These are phyloP conservation scores for Nemania sp. DNA, from an alignment of 2,329 filamentous ascomycete genomes.

Conservation along the genomic window DNA sequence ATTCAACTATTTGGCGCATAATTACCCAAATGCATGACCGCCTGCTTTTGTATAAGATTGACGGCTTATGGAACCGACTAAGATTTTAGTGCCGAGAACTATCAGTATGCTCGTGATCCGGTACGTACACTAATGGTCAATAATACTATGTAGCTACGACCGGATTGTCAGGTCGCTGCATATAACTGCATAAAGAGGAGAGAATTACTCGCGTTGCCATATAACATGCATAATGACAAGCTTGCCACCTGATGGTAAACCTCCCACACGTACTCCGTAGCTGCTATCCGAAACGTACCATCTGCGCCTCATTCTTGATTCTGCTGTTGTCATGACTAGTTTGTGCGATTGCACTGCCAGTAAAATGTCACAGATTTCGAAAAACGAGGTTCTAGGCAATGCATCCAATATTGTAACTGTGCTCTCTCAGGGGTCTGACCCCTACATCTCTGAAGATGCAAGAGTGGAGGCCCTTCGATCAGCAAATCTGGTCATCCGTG, in stretches of 20 bases:
- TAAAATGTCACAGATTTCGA: conserved; percentile 5
- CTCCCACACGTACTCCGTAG: not conserved
- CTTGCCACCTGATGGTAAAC: not conserved
- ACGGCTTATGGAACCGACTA: no score
- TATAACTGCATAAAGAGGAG: not conserved
- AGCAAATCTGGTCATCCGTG: not conserved
- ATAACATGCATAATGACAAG: not conserved
- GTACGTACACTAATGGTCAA: not conserved
- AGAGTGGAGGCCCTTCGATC: conserved; percentile 9
- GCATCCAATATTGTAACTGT: conserved; percentile 7
- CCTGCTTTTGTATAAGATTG: no score
- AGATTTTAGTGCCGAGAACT: no score
- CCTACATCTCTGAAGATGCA: conserved; percentile 7
- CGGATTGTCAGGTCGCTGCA: not conserved
- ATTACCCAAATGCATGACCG: no score
- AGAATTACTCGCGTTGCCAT: not conserved
- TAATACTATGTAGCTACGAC: not conserved
- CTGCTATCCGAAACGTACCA: not conserved
- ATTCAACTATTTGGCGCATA: no score
- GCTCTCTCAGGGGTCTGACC: conserved; percentile 7
- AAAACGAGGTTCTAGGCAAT: conserved; percentile 4
- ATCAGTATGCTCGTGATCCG: not conserved
- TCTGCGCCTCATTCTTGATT: not conserved
- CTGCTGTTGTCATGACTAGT: not conserved
- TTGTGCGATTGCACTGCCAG: not conserved